Conservation (phyloP, 257 asterid genomes). For the Eucommia ulmoides region DNA sequence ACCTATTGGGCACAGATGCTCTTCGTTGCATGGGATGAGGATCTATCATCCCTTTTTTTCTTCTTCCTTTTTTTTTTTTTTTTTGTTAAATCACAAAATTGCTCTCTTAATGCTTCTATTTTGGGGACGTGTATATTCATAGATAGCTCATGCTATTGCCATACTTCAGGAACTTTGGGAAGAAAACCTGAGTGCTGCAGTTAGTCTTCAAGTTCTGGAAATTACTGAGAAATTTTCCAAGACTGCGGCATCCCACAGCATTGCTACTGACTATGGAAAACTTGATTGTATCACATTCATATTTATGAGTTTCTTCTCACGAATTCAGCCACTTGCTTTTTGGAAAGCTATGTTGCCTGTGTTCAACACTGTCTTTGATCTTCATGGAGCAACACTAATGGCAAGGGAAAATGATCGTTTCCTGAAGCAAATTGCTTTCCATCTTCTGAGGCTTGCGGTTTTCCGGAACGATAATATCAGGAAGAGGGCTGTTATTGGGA, state of each 20-base stretch:
- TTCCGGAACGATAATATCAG: constrained; percentile 80
- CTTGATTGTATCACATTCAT: constrained; percentile 91
- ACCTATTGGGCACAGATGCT: not conserved
- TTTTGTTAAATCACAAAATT: too few species aligned
- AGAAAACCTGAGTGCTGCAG: constrained; percentile 93
- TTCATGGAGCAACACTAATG: constrained; percentile 94
- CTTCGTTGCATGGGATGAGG: not conserved
- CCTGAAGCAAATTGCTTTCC: constrained; percentile 90
- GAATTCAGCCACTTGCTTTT: constrained; percentile 79
- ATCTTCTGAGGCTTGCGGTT: constrained; percentile 94
- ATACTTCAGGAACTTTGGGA: constrained; percentile 94
- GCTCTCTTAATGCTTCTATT: too few species aligned
- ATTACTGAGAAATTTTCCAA: constrained; percentile 70
- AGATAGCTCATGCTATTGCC: constrained; percentile 3
- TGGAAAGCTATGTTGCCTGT: constrained; percentile 90
- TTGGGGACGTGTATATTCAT: too few species aligned
- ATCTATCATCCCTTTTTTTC: not conserved
- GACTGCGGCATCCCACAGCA: constrained; percentile 65
- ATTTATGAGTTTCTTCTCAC: constrained; percentile 74
- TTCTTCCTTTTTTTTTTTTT: too few species aligned
- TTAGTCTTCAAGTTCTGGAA: constrained; percentile 90
- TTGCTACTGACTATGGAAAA: constrained; percentile 95
- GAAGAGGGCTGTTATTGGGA: constrained; percentile 84
- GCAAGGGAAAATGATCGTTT: constrained; percentile 98
- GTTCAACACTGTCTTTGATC: constrained; percentile 67